Conservation (phyloP, 2,329 filamentous ascomycete genomes). For the Hansfordia pulvinata region DNA sequence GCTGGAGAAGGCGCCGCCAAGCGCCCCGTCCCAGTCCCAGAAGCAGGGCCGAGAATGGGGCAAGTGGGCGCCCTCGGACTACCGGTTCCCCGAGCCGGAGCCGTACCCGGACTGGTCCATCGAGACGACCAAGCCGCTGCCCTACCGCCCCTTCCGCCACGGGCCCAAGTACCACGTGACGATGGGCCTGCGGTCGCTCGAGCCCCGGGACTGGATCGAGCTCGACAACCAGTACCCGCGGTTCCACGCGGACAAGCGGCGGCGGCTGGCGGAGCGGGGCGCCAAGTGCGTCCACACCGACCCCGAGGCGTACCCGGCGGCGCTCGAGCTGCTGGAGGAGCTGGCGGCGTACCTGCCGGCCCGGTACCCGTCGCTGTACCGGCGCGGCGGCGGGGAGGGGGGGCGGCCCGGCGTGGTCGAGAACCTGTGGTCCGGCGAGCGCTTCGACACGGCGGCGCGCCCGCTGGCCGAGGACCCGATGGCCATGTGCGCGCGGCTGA, state of each 20-base stretch:
- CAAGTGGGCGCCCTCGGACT: slow-evolving; percentile 44
- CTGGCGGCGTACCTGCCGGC: slow-evolving; percentile 56
- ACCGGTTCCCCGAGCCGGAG: slow-evolving; percentile 41
- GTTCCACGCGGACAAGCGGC: slow-evolving; percentile 59
- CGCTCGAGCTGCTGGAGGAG: slow-evolving; percentile 65
- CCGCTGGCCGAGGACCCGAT: slow-evolving; percentile 67
- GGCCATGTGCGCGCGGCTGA: slow-evolving; percentile 55
- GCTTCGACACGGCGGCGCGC: slow-evolving; percentile 50
- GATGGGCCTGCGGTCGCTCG: slow-evolving; percentile 61
- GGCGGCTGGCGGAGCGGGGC: slow-evolving; percentile 53
- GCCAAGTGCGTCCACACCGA: slow-evolving; percentile 54
- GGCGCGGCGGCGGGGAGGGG: too few relatives aligned
- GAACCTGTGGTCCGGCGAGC: slow-evolving; percentile 59
- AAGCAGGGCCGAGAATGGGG: slow-evolving; percentile 4
- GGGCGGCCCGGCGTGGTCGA: too few relatives aligned
- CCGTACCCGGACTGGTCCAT: slow-evolving; percentile 60
- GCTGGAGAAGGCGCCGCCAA: too few relatives aligned
- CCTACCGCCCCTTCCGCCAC: slow-evolving; percentile 67
- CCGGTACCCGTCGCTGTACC: slow-evolving; percentile 61
- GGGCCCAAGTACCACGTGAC: slow-evolving; percentile 66
- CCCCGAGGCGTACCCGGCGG: slow-evolving; percentile 57
- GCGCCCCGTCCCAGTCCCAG: too few relatives aligned
- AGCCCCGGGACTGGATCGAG: slow-evolving; percentile 69
- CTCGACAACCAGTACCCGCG: slow-evolving; percentile 66
- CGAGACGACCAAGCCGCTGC: slow-evolving; percentile 54